Base-by-base conservation (phyloP, 345 rosid species). In the Gossypium longicalyx region DNA sequence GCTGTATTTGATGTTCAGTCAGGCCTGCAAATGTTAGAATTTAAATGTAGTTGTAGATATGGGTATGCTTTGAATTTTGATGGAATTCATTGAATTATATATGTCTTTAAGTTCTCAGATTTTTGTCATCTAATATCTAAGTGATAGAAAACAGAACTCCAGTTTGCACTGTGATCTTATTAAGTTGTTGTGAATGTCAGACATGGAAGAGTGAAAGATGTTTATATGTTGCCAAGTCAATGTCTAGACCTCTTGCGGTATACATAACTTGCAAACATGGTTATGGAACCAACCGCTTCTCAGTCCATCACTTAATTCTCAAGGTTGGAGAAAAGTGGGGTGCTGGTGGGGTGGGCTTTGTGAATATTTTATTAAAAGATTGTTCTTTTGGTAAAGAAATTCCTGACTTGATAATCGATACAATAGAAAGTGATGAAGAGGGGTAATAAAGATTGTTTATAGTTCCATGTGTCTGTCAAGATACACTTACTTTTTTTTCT, bases 361-460 rank as follows among this genome's bases (percentile, higher is more conserved):
- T 2, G 62, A 12, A n/a, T 13, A 19, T 43, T 12, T 47, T 13
- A 7, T 22, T 49, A 7, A 51, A 49, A 29, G 9, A n/a, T 15
- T 9, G 11, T 64, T 64, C 8, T 70, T n/a, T 1, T 23, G 41
- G 45, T 49, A 67, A 29, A 67, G 77, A 71, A 69, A 75, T 68
- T 76, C 56, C 51, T 65, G 43, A 64, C 70, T 69, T 70, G 57
- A 66, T 71, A 70, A 58, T 76, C 70, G 63, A 52, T 71, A 44
- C 10, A 48, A 27, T 48, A 71, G 45, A 62, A 61, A 61, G 70
- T 72, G 56, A 48, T 25, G 38, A 72, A 68, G 60, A 22, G 8
- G n/a, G 25, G 3, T 47, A 49, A 41, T 19, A 53, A 54, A 49
- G 59, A 12, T 57, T 19, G 51, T 70, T 38, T 69, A 29, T 63